Conservation (phyloP, 2,329 filamentous ascomycete species). For the Clonostachys sp. region DNA sequence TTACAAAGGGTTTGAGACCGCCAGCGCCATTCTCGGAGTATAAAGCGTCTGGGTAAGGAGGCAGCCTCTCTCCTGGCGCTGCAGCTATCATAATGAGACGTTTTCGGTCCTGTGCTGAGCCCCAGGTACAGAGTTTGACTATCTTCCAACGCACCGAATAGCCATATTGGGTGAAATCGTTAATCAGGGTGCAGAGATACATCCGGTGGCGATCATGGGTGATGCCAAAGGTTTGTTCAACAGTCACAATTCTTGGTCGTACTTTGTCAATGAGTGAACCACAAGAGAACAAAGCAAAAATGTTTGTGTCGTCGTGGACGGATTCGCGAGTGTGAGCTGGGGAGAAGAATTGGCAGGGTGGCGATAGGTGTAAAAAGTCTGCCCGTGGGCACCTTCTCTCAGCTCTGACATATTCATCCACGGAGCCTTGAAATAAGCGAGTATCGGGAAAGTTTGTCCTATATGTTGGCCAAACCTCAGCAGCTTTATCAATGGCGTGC, state of each 20-base stretch:
- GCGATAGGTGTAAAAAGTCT: slow-evolving; percentile 71
- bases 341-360: slow-evolving; percentile 75
- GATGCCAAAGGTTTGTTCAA: slow-evolving; percentile 77
- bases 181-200: slow-evolving; percentile 56
- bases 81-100: slow-evolving; percentile 53
- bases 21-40: slow-evolving; percentile 38
- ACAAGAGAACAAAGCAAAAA: slow-evolving; percentile 51
- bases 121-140: slow-evolving; percentile 46
- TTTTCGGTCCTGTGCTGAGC: slow-evolving; percentile 41
- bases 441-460: slow-evolving; percentile 49
- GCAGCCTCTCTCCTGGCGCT: slow-evolving; percentile 66
- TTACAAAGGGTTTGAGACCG: slow-evolving; percentile 31
- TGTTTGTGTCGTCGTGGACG: slow-evolving; percentile 66
- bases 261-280: slow-evolving; percentile 49
- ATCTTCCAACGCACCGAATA: slow-evolving; percentile 71
- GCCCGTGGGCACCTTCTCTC: slow-evolving; percentile 30
- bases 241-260: slow-evolving; percentile 64
- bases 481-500: slow-evolving; percentile 61
- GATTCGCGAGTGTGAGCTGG: slow-evolving; percentile 66
- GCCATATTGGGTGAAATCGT: slow-evolving; percentile 57
- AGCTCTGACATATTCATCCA: slow-evolving; percentile 41
- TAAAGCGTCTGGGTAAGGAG: slow-evolving; percentile 58
- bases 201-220: slow-evolving; percentile 42
- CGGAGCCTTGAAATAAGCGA: slow-evolving; percentile 39
- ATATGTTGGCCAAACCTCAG: slow-evolving; percentile 53